Evolutionary conservation across 1,284 basidiomycete species (phyloP), one percentile per base, ranked within the genome.

Genomic region (Xerocomus minutiporus): DNA sequence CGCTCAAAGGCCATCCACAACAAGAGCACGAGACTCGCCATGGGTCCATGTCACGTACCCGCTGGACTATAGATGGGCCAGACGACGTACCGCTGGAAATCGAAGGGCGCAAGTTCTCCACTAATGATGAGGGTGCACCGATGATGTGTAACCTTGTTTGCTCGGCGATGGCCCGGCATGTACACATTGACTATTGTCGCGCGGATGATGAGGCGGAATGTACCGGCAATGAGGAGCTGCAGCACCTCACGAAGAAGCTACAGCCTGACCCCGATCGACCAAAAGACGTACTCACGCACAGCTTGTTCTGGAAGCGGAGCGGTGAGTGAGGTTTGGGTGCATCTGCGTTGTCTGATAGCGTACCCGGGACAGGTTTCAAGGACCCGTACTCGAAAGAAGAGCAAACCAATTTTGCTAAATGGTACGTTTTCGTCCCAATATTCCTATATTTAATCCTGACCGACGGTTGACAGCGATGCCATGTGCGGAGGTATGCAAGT

Each of bases 81-180:
- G 76, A 81, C 25, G 64, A 73, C 12, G 53, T 69, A 0, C 63
- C 69, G 1, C 57, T 83, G 0, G 83, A 85, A 56, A 66, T 84
- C 2, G 73, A 77, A 54, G 82, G 82, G 4, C 74, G 74, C 47
- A 79, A 75, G 50, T 85, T 81, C 59, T 79, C 73, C 2, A 60
- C 77, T 0, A 74, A 75, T 15, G 81, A 84, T 49, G 77, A 80
- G 44, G 82, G 83, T 12, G 81, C 81, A 1, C 83, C 83, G 0
- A 82, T 84, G 78, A 73, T 85, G 67, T 85, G 83, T 61, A 81
- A 75, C 46, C 69, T 84, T 15, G 62, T 82, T 23, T 85, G 83
- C 55, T 71, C 73, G 2, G 69, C 75, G 9, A 71, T 83, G 65
- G 81, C 80, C 7, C 59, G 75, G 12, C 83, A 85, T 48, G 68